Evolutionary conservation across 148 eudicot genomes (phyloP), one percentile per base, ranked within the genome.

Genomic region (Spergularia marina): DNA sequence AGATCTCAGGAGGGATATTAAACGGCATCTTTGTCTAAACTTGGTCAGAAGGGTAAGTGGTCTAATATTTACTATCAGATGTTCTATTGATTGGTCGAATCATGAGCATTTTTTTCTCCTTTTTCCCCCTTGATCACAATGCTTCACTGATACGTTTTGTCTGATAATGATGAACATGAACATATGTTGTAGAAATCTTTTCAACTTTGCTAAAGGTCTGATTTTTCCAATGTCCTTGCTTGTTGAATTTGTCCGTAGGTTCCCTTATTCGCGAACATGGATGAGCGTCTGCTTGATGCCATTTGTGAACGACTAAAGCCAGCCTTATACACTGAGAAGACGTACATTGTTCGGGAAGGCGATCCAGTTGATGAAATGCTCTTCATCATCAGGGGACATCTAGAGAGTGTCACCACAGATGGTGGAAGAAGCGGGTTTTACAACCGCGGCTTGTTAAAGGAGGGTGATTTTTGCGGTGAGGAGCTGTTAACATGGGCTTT

Each of bases 401-500:
- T 95, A 18, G 91, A 89, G 81, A 96, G 98, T 68, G 98, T 89
- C 30, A 96, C 99, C 44, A 96, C 99, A 8, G 98, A 92, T 34
- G 99, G 99, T 18, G 99, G 99, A 6, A 84, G 98, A 70, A 96
- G 88, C 36, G 99, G 99, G 39, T 92, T 96, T 85, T 92, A 89
- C 83, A 96, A 96, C 85, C 89, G 87, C 5, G 87, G 99, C 62
- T 72, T 88, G 44, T 80, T 96, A 18, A 85, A 83, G 78, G 99
- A 92, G 85, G 98, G 97, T 4, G 99, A 88, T 59, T 96, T 96
- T 52, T 96, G 99, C 59, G 99, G 99, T 0, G 98, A 95, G 65
- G 99, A 95, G 79, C 97, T 95, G 40, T 77, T 92, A 58, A 95
- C 99, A 12, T 95, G 99, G 99, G 99, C 99, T 15, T 77, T 96